A percentile compares a stretch with the other conserved stretches of the same genome.
These are phyloP conservation scores for Backusella tuberculispora DNA, from an alignment of 192 early-diverging fungal species.

Conservation along the genomic window DNA sequence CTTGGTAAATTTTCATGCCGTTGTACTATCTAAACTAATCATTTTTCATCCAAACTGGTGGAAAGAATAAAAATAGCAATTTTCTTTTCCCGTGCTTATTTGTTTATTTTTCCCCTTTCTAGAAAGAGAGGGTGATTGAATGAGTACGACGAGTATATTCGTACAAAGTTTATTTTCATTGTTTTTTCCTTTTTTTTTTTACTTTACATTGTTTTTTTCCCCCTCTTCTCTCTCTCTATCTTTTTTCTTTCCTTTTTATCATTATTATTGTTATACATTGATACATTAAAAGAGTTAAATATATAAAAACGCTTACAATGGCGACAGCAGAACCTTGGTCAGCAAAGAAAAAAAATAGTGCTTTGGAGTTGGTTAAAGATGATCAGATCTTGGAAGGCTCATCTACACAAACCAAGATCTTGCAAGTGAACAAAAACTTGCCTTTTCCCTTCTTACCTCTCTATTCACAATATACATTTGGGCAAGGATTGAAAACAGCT, in stretches of 20 bases:
- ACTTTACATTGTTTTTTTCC: not conserved
- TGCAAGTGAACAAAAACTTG: not conserved
- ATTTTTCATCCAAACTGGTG: not conserved
- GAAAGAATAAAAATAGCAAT: not conserved
- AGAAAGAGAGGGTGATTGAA: not conserved
- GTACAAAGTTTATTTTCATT: not conserved
- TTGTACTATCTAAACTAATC: slow-evolving; percentile 16
- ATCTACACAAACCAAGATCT: slow-evolving; percentile 9
- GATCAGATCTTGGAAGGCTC: slow-evolving; percentile 3
- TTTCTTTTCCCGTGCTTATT: slow-evolving; percentile 10
- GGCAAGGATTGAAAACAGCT: slow-evolving; percentile 14
- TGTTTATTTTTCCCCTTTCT: not conserved
- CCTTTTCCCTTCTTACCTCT: slow-evolving; percentile 14
- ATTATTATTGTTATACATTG: not conserved
- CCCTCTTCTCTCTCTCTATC: not conserved
- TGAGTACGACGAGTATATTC: not conserved
- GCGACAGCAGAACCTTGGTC: not conserved
- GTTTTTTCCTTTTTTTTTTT: not conserved
- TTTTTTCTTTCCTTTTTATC: not conserved
- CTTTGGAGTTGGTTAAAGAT: not conserved
- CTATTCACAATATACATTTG: slow-evolving; percentile 16
- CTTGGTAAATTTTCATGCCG: slow-evolving; percentile 44
- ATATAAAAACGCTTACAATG: slow-evolving; percentile 9
- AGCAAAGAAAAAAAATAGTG: not conserved
- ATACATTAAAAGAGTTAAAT: slow-evolving; percentile 2